Evolutionary conservation across 2,329 filamentous ascomycete genomes (phyloP), one percentile per base, ranked within the genome.

Genomic region (Kalmusia sp.): DNA sequence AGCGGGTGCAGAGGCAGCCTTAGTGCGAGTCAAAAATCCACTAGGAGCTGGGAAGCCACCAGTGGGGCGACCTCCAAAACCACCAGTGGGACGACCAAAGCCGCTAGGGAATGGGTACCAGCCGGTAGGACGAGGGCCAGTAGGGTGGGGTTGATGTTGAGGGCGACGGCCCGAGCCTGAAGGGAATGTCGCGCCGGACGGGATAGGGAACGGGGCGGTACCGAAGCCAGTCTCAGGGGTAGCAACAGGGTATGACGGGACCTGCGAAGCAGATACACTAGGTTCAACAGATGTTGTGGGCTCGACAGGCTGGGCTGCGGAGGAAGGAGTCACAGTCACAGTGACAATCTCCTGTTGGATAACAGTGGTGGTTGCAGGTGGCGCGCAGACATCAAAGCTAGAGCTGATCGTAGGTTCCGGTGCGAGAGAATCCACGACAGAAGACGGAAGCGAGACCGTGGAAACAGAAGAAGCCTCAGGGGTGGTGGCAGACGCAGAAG

Each of bases 401-500:
- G 43, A 46, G 43, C 21, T 35, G 6, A 46, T 46, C 30, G 30
- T 46, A 3, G 43, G 43, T 25, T 21, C 43, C 11, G 43, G 43
- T 6, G 30, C 43, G 3, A 7, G 14, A 3, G 43, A 35, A 11
- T 46, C 21, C 21, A 46, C 25, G 21, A 46, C 30, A 3, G 43
- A 46, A 27, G 43, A 28, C 21, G 30, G 30, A 17, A 46, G 30
- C 21, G 43, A 46, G n/a, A 12, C 19, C 4, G 35, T 28, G 8
- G 46, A 19, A 5, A 41, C 41, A 15, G 33, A 31, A 30, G 40
- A 38, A 22, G 35, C 33, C 14, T 35, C 4, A 31, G 30, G 1
- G 43, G 45, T 34, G 22, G 30, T 34, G 6, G 35, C 24, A 8
- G 45, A 30, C 4, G 56, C 52, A 6, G 58, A 54, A 48, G 59